Evolutionary conservation across 2,329 filamentous ascomycete genomes (phyloP), one percentile per base, ranked within the genome.

Genomic region (Pyrenophora graminea): DNA sequence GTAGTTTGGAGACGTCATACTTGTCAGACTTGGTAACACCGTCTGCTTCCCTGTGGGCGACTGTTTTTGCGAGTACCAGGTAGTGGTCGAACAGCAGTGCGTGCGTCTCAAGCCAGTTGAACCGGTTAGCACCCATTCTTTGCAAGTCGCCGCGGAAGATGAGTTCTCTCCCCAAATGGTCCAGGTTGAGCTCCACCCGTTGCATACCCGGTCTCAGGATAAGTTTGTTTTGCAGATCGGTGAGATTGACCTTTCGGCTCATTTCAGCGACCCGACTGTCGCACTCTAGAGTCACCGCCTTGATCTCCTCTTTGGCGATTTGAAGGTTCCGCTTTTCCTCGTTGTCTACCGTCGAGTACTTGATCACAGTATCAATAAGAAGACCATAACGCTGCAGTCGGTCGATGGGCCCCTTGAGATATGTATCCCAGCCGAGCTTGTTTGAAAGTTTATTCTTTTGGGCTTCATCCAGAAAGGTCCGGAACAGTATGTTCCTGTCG

Each of bases 51-150:
- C 85, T 79, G 9, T 82, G 79, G 3, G 86, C 80, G 6, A 90
- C 81, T 5, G 79, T 80, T 77, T 99, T 99, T 33, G 94, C 89
- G 38, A 99, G 77, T 30, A 99, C 92, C 32, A 99, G 82, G 72
- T 97, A 99, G 74, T 99, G 92, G 66, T 99, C 95, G 68, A 99
- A 97, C 0, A 99, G 81, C 39, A 99, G 82, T 2, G 90, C 91
- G 70, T 97, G 91, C 0, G 90, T 95, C 66, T 99, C 94, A 6
- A 97, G 86, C 88, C 93, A 96, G 57, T 87, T 88, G 69, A 97
- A 94, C 49, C 91, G 86, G 70, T 90, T 95, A 37, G 87, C 90
- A 48, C 93, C 91, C 78, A 91, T 88, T 56, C 94, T 83, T 70
- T 95, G 91, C 50, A 99, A 77, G 63, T 97, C 92, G 50, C 94